Evolutionary conservation across 768 basidiomycete genomes (phyloP).

Genomic region (Daedalea quercina): DNA sequence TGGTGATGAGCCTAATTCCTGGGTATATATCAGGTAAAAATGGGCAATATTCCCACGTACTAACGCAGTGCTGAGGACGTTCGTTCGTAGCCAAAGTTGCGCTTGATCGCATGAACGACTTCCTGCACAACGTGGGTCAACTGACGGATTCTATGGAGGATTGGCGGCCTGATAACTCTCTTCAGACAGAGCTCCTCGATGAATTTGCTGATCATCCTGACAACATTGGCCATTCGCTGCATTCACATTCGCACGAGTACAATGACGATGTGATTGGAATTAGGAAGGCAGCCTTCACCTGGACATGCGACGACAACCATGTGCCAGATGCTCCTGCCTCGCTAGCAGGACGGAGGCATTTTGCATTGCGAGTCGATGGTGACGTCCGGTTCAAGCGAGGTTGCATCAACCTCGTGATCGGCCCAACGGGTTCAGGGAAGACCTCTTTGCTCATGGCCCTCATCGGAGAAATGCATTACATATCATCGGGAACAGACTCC

Average conservation of each 20-base stretch:
- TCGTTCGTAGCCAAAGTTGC: constrained; percentile 25
- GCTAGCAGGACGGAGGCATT: constrained; percentile 13
- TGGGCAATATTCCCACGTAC: neutral
- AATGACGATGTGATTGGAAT: constrained; percentile 33
- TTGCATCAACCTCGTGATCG: constrained; percentile 24
- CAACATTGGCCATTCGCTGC: neutral
- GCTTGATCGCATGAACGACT: constrained; percentile 31
- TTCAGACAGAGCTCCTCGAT: constrained; percentile 7
- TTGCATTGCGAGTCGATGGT: constrained; percentile 22
- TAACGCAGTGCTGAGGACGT: neutral
- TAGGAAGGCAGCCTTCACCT: constrained; percentile 47
- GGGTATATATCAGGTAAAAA: constrained; percentile 21
- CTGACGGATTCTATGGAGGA: neutral
- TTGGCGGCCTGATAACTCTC: neutral
- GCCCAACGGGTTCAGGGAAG: constrained; percentile 27
- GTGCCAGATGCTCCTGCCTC: constrained; percentile 23
- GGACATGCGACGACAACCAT: constrained; percentile 34
- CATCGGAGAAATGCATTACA: constrained; percentile 58
- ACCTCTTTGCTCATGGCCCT: constrained; percentile 25
- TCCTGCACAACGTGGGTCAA: constrained; percentile 21
- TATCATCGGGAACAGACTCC: constrained; percentile 43
- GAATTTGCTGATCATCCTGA: constrained; percentile 1
- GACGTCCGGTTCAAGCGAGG: constrained; percentile 22
- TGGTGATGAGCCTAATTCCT: constrained; percentile 33
- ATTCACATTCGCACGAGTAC: constrained; percentile 19